Conservation (phyloP, 192 early-diverging fungal species). For the Linderina pennispora region DNA sequence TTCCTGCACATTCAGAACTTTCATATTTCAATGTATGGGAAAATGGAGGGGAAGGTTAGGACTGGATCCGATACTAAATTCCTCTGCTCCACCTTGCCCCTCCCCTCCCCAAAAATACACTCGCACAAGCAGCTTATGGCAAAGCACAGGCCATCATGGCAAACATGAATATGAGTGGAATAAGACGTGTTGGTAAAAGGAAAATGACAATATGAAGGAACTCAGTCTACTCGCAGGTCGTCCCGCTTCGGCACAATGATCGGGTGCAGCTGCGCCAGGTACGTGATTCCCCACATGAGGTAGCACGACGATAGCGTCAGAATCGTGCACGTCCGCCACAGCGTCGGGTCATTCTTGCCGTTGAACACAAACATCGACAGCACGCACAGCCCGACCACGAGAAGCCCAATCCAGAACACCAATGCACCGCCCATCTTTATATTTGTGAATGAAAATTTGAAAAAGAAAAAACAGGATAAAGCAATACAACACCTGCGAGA, state of each 20-base stretch:
- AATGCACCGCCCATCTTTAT: constrained; percentile 39
- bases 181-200: too few species aligned
- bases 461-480: neutral
- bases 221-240: constrained; percentile 53
- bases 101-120: too few species aligned
- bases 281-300: constrained; percentile 83
- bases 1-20: constrained; percentile 54
- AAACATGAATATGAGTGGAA: too few species aligned
- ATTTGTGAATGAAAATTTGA: neutral
- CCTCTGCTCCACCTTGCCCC: too few species aligned
- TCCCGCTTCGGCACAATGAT: constrained; percentile 69
- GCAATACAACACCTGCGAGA: too few species aligned
- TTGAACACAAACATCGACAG: constrained; percentile 30
- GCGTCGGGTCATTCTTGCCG: constrained; percentile 39
- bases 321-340: constrained; percentile 47
- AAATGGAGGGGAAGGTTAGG: too few species aligned
- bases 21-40: constrained; percentile 53
- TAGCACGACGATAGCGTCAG: constrained; percentile 41
- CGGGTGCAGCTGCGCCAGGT: constrained; percentile 82
- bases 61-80: too few species aligned
- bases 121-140: too few species aligned
- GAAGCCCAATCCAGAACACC: constrained; percentile 38
- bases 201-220: too few species aligned
- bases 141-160: too few species aligned
- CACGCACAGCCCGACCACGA: constrained; percentile 26